Evolutionary conservation across 2,329 filamentous ascomycete species (phyloP).

Genomic region (Diaporthe vexans): DNA sequence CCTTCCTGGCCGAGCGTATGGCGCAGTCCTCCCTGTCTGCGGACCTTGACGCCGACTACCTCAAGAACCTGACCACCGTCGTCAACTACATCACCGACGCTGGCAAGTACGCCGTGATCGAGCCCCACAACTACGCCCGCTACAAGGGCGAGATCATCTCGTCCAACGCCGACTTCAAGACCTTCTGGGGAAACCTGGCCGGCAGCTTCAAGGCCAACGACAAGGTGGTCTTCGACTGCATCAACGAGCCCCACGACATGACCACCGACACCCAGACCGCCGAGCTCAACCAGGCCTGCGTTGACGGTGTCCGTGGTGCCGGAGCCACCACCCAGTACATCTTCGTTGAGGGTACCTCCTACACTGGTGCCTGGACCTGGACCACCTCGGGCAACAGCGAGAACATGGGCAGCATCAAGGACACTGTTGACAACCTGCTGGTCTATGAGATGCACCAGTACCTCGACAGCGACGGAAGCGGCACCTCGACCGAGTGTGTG

Average conservation of each 20-base stretch:
- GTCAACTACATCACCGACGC: constrained; percentile 51
- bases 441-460: constrained; percentile 74
- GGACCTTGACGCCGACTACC: constrained; percentile 55
- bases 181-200: constrained; percentile 71
- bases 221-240: constrained; percentile 74
- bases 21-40: constrained; percentile 49
- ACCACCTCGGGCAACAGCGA: constrained; percentile 56
- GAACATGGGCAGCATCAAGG: constrained; percentile 59
- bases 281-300: constrained; percentile 74
- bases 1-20: constrained; percentile 41
- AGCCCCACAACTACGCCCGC: constrained; percentile 74
- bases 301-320: constrained; percentile 71
- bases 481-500: constrained; percentile 63
- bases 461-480: constrained; percentile 67
- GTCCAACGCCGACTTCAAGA: constrained; percentile 64
- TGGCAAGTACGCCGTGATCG: constrained; percentile 52
- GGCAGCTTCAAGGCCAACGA: constrained; percentile 65
- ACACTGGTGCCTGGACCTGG: constrained; percentile 65
- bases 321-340: constrained; percentile 70
- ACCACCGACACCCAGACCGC: constrained; percentile 68
- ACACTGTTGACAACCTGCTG: constrained; percentile 62
- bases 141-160: constrained; percentile 68
- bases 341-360: constrained; percentile 69
- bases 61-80: constrained; percentile 52
- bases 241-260: constrained; percentile 77